Base-by-base conservation (phyloP, 2,329 filamentous ascomycete genomes). In the Xylaria sp. region DNA sequence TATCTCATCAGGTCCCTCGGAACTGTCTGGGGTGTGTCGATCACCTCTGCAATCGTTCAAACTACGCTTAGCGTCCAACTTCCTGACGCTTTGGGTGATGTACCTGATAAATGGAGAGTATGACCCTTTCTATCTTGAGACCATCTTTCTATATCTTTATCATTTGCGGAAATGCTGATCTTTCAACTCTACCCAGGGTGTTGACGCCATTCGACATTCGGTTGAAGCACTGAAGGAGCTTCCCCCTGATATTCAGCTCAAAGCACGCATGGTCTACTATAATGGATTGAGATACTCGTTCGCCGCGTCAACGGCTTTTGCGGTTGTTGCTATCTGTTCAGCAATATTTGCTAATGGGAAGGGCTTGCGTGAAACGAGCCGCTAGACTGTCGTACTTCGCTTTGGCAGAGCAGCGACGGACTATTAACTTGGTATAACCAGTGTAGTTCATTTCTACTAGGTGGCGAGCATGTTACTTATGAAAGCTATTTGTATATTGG, bases 1-100 rank as follows among this genome's bases (percentile, higher is more conserved):
- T 88, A 88, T 65, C 76, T 88, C 18, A 78, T 88, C 40, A 79
- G 85, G 21, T 87, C 83, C 0, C 71, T 88, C 2, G 85, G 84
- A 1, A 82, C 79, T 0, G 84, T 88, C 16, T 87, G 83, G 78
- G 84, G 85, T 8, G 85, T 88, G 1, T 84, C 85, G 0, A 73
- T 84, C 34, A 83, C 83, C 0, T 85, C 84, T 7, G 78, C 84
- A 6, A 83, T 88, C 41, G 75, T 86, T 29, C 85, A 88, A 69
- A 87, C 83, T 52, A 82, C 80, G 50, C 74, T 88, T 59, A 82
- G 76, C 61, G 71, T 76, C 61, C 74, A 77, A 56, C 74, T 88
- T 21, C 78, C 80, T 4, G 70, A 73, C 56, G 82, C 77, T 60
- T 71, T 87, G 68, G 75, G 72, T 64, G 78, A 76, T 66, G 72